A percentile compares a stretch with the other conserved stretches of the same genome.
phyloP scores from a whole-genome alignment of 768 basidiomycete species.

The Pholiota microspora region DNA sequence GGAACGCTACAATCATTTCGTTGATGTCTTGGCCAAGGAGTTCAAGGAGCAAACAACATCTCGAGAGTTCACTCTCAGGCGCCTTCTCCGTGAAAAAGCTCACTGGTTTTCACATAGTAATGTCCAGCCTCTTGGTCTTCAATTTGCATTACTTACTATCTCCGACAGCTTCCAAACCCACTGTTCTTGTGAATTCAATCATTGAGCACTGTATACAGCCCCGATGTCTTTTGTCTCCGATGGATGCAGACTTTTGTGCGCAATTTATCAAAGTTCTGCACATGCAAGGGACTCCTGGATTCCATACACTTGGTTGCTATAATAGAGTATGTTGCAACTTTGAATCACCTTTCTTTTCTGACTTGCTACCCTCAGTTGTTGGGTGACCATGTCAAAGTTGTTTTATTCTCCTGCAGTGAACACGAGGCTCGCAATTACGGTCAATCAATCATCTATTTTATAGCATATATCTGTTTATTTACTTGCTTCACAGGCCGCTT shows the following conservation, averaged over 20 bases:
- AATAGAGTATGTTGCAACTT: constrained; percentile 55
- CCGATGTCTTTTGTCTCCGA: constrained; percentile 88
- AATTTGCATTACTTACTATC: not conserved
- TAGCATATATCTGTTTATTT: constrained; percentile 4
- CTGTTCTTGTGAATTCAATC: constrained; percentile 54
- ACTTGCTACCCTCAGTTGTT: constrained; percentile 56
- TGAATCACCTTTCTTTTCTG: not conserved
- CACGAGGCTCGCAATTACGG: constrained; percentile 96
- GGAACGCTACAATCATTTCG: constrained; percentile 64
- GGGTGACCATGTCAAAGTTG: constrained; percentile 76
- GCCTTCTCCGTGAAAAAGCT: constrained; percentile 71
- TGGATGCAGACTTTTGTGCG: constrained; percentile 94
- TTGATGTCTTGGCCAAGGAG: constrained; percentile 60
- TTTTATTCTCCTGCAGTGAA: constrained; percentile 93
- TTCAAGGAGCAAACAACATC: constrained; percentile 74
- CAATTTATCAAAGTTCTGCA: constrained; percentile 90
- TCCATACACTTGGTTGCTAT: constrained; percentile 83
- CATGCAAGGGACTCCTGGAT: constrained; percentile 83
- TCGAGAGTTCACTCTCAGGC: constrained; percentile 73
- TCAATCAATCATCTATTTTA: constrained; percentile 26
- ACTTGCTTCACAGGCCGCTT: constrained; percentile 76
- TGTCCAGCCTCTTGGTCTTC: constrained; percentile 5
- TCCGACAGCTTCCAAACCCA: constrained; percentile 40
- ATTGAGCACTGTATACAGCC: constrained; percentile 94
- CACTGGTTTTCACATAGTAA: constrained; percentile 79